Percentiles rank a stretch among this genome's conserved stretches.
Evolutionary conservation across 768 basidiomycete genomes (phyloP).

Genomic region (Tulasnella sp.): DNA sequence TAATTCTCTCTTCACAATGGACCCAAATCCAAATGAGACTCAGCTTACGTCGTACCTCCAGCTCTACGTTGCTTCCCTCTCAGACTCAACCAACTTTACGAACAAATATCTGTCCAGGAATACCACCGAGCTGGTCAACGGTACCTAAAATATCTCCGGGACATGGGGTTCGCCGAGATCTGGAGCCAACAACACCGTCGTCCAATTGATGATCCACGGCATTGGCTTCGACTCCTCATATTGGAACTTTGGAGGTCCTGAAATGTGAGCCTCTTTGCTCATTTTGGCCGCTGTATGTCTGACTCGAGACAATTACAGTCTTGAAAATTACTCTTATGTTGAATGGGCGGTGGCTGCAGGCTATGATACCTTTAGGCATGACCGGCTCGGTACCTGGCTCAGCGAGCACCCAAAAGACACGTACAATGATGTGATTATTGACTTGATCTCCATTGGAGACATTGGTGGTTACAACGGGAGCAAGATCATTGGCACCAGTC

Average conservation of each 20-base stretch:
- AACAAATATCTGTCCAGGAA: slow-evolving; percentile 8
- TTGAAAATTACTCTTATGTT: slow-evolving; percentile 9
- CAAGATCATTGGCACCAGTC: slow-evolving; percentile 18
- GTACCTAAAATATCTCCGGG: slow-evolving; percentile 17
- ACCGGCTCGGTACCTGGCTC: slow-evolving; percentile 18
- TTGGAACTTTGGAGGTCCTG: slow-evolving; percentile 13
- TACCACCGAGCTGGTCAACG: background rate
- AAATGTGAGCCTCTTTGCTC: no score
- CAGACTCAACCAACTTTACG: slow-evolving; percentile 16
- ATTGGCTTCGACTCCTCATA: slow-evolving; percentile 16
- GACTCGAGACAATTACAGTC: no score
- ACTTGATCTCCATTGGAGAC: slow-evolving; percentile 9
- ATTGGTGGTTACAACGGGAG: slow-evolving; percentile 14
- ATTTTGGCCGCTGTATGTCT: no score
- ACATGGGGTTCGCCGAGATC: slow-evolving; percentile 3
- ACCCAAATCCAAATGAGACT: slow-evolving; percentile 12
- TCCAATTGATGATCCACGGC: slow-evolving; percentile 20
- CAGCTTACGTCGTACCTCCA: slow-evolving; percentile 8
- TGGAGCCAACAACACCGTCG: background rate
- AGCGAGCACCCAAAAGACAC: slow-evolving; percentile 17
- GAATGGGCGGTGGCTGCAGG: slow-evolving; percentile 13
- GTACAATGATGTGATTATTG: slow-evolving; percentile 15
- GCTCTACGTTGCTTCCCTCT: slow-evolving; percentile 4
- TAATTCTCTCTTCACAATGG: background rate
- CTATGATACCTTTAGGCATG: slow-evolving; percentile 19